Evolutionary conservation across 106 monocot species (phyloP).

Genomic region (Apostasia shenzhenica): DNA sequence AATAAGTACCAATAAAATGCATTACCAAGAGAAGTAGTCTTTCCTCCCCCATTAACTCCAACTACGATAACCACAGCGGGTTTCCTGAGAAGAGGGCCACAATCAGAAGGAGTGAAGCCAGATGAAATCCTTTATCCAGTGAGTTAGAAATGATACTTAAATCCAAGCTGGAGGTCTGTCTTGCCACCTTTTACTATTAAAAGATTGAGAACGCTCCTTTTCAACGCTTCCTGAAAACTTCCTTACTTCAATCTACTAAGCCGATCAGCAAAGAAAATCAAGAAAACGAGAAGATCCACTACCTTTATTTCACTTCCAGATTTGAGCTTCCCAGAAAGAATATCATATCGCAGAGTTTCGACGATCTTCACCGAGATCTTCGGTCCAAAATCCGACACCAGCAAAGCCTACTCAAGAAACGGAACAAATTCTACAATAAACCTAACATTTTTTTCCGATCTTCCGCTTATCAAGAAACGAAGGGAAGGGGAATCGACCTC

Average conservation of each 20-base stretch:
- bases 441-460: background rate
- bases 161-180: constrained; percentile 85
- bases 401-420: constrained; percentile 39
- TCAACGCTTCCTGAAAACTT: constrained; percentile 60
- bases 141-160: constrained; percentile 31
- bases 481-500: constrained; percentile 32
- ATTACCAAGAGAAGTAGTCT: constrained; percentile 93
- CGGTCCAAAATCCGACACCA: constrained; percentile 92
- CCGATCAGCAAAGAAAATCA: background rate
- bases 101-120: constrained; percentile 3
- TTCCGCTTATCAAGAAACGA: background rate
- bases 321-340: constrained; percentile 77
- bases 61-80: constrained; percentile 95
- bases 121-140: background rate
- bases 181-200: constrained; percentile 59
- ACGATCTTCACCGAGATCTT: constrained; percentile 91
- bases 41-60: constrained; percentile 98
- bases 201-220: constrained; percentile 62
- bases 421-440: background rate
- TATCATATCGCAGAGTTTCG: constrained; percentile 63
- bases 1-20: background rate
- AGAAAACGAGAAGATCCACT: background rate
- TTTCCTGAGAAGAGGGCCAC: constrained; percentile 41
- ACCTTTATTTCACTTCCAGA: constrained; percentile 90
- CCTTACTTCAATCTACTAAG: background rate